Evolutionary conservation across 1,284 basidiomycete species (phyloP), one percentile per base, ranked within the genome.

Genomic region (Leccinum solheimii): DNA sequence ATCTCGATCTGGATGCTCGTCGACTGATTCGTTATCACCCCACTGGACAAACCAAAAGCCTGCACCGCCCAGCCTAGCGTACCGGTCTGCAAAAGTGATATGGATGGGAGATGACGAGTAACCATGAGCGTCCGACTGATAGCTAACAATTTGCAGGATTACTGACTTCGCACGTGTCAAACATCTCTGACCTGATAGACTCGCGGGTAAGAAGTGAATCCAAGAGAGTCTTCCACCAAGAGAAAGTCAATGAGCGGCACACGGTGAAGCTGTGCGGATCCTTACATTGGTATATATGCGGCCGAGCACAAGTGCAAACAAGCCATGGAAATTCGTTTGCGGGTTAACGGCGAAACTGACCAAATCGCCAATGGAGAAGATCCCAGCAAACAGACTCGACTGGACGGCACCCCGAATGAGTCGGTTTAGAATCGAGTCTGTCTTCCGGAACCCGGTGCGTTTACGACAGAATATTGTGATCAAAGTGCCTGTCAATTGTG

Each of bases 361-460:
- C 54, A 82, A 63, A 62, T 80, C 78, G 3, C 72, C 76, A 19
- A 81, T 56, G 8, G 80, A 77, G 62, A 82, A 83, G 9, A 82
- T 70, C 0, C 74, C 76, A 3, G 76, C 77, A 56, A 83, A 81
- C 5, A 83, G 64, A 32, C 75, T 77, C 3, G 81, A 82, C 61
- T 81, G 81, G 21, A 83, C 68, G 10, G 80, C 79, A 23, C 79
- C 79, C 23, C 80, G 76, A 62, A 81, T 81, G 5, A 83, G 72
- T 43, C 77, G 75, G 61, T 80, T 77, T 57, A 83, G 75, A 34
- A 81, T 74, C 0, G 73, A 77, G 56, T 83, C 80, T 5, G 78
- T 83, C 57, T 67, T 75, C 30, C 69, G 70, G 69, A 80, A 79
- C 23, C 82, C 80, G 11, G 80, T 82, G 38, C 78, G 73, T 6